These are phyloP conservation scores for Simmondsia chinensis DNA, from an alignment of 148 eudicot species.

Conservation along the genomic window DNA sequence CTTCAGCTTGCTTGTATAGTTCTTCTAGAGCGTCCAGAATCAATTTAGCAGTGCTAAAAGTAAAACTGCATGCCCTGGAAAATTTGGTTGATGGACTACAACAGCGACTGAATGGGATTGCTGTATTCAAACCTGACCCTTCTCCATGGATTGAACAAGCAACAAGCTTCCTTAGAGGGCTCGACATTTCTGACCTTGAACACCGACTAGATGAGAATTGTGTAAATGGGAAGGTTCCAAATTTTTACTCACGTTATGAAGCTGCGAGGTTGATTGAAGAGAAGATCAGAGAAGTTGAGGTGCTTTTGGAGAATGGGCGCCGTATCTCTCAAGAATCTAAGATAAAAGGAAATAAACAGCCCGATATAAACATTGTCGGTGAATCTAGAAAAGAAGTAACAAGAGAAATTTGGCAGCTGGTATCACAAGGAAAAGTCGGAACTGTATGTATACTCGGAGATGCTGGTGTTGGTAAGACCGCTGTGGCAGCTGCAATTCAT, in stretches of 20 bases:
- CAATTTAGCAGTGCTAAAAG: constrained; percentile 22
- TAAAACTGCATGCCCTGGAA: constrained; percentile 17
- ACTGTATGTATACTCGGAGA: constrained; percentile 17
- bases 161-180: constrained; percentile 2
- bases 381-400: constrained; percentile 3
- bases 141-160: constrained; percentile 18
- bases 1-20: constrained; percentile 21
- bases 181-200: constrained; percentile 9
- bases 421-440: constrained; percentile 1
- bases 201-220: constrained; percentile 10
- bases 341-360: constrained; percentile 20
- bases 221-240: constrained; percentile 2
- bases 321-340: constrained; percentile 8
- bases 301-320: constrained; percentile 15
- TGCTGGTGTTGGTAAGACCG: constrained; percentile 28
- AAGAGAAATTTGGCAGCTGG: constrained; percentile 14
- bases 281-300: constrained; percentile 11
- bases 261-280: constrained; percentile 14
- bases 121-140: constrained; percentile 22
- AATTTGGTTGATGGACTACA: constrained; percentile 12
- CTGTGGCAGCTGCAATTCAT: constrained; percentile 14
- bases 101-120: constrained; percentile 13
- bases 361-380: constrained; percentile 8
- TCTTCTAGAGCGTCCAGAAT: constrained; percentile 16
- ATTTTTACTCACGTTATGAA: constrained; percentile 6